Evolutionary conservation across 2,329 filamentous ascomycete species (phyloP).

Genomic region (Epichloe gansuensis): DNA sequence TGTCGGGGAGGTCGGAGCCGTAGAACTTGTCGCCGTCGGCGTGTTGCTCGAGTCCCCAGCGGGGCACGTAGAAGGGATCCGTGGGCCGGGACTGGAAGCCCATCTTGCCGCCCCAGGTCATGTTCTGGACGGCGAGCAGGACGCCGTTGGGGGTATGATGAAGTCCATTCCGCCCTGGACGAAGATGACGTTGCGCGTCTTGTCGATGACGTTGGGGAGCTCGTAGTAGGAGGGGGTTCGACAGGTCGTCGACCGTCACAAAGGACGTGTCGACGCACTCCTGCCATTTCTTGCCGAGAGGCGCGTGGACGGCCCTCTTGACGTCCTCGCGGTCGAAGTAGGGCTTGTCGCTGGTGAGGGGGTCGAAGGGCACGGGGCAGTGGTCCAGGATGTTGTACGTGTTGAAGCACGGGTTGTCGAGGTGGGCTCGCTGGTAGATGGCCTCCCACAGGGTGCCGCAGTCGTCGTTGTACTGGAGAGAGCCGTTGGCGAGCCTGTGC

Average conservation of each 20-base stretch:
- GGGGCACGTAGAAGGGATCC: slow-evolving; percentile 56
- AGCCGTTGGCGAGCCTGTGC: slow-evolving; percentile 16
- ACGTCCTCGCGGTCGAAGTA: slow-evolving; percentile 65
- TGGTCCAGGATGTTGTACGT: slow-evolving; percentile 61
- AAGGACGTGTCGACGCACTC: slow-evolving; percentile 8
- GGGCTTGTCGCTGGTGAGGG: slow-evolving; percentile 53
- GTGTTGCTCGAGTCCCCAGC: slow-evolving; percentile 6
- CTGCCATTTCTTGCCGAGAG: slow-evolving; percentile 21
- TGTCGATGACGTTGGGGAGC: slow-evolving; percentile 50
- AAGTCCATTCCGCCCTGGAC: slow-evolving; percentile 61
- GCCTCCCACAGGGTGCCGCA: slow-evolving; percentile 47
- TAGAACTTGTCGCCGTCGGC: slow-evolving; percentile 16
- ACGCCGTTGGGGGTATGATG: slow-evolving; percentile 58
- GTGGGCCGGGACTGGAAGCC: slow-evolving; percentile 53
- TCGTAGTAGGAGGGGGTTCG: slow-evolving; percentile 41
- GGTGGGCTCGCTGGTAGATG: slow-evolving; percentile 39
- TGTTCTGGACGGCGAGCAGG: slow-evolving; percentile 63
- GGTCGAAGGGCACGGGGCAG: slow-evolving; percentile 59
- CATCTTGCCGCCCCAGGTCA: slow-evolving; percentile 62
- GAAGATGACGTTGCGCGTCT: slow-evolving; percentile 45
- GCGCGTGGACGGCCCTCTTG: slow-evolving; percentile 55
- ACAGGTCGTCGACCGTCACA: slow-evolving; percentile 11
- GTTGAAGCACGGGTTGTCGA: slow-evolving; percentile 68
- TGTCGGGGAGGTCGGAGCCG: slow-evolving; percentile 36
- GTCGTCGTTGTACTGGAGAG: slow-evolving; percentile 22